Evolutionary conservation across 305 asterid species (phyloP).

Genomic region (Coffea humblotiana): DNA sequence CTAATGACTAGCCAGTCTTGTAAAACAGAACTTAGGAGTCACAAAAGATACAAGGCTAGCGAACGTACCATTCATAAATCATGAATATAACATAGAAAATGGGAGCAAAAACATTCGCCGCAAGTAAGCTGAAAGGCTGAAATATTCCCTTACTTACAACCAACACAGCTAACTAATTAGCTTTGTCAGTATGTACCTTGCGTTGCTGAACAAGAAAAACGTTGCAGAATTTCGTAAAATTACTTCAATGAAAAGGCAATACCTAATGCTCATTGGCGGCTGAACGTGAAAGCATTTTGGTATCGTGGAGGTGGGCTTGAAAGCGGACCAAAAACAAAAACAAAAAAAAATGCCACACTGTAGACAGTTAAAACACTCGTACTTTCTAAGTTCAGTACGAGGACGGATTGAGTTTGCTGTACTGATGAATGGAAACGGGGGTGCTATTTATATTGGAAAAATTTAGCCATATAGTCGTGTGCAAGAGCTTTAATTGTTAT

Average conservation of each 20-base stretch:
- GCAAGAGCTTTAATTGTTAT: background rate
- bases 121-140: background rate
- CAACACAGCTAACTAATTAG: background rate
- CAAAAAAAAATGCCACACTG: background rate
- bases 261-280: background rate
- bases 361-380: background rate
- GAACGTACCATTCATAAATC: background rate
- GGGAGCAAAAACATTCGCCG: background rate
- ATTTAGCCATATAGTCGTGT: background rate
- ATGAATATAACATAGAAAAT: background rate
- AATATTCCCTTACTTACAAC: background rate
- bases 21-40: background rate
- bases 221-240: background rate
- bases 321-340: background rate
- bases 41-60: background rate
- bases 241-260: background rate
- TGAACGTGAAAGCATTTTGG: background rate
- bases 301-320: background rate
- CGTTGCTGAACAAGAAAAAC: background rate
- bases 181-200: background rate
- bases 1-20: background rate
- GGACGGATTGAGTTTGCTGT: background rate
- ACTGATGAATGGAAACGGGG: background rate
- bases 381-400: no score
- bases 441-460: conserved; percentile 10